phyloP scores from a whole-genome alignment of 306 rosid species.

The Senna siamea region DNA sequence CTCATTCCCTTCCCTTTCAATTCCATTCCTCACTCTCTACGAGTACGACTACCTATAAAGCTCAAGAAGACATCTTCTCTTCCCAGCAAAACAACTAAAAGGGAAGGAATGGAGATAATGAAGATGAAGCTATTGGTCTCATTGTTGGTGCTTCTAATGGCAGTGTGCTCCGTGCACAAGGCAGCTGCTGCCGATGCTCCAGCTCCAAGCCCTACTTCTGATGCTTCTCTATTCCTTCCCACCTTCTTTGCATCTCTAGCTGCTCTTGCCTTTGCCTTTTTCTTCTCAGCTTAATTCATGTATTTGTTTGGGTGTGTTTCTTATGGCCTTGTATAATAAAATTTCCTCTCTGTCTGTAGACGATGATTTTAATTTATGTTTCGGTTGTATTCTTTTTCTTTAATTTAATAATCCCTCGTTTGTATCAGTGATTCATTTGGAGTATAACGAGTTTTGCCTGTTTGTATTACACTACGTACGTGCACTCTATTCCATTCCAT shows the following conservation, averaged over 20 bases:
- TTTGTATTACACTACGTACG: neutral
- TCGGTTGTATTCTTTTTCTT: slow-evolving; percentile 18
- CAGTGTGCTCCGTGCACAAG: too few relatives aligned
- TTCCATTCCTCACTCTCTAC: neutral
- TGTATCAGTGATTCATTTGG: too few relatives aligned
- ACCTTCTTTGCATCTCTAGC: slow-evolving; percentile 47
- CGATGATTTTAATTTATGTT: neutral
- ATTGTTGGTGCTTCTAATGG: slow-evolving; percentile 42
- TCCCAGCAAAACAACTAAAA: too few relatives aligned
- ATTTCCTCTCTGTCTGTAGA: slow-evolving; percentile 6
- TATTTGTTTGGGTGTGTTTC: slow-evolving; percentile 12
- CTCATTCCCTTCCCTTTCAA: neutral
- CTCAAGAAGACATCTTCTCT: too few relatives aligned
- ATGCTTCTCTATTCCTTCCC: slow-evolving; percentile 46
- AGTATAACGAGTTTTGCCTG: too few relatives aligned
- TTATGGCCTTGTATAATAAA: slow-evolving; percentile 36
- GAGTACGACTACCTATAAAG: too few relatives aligned
- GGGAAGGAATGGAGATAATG: too few relatives aligned
- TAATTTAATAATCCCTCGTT: too few relatives aligned
- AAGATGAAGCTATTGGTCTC: slow-evolving; percentile 44
- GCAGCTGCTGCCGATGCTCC: slow-evolving; percentile 51
- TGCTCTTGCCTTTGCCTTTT: slow-evolving; percentile 47
- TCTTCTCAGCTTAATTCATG: slow-evolving; percentile 27
- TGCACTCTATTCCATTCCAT: neutral
- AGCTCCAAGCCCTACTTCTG: slow-evolving; percentile 57